Conservation (phyloP, 441 rosid species). For the Eutrema salsugineum region DNA sequence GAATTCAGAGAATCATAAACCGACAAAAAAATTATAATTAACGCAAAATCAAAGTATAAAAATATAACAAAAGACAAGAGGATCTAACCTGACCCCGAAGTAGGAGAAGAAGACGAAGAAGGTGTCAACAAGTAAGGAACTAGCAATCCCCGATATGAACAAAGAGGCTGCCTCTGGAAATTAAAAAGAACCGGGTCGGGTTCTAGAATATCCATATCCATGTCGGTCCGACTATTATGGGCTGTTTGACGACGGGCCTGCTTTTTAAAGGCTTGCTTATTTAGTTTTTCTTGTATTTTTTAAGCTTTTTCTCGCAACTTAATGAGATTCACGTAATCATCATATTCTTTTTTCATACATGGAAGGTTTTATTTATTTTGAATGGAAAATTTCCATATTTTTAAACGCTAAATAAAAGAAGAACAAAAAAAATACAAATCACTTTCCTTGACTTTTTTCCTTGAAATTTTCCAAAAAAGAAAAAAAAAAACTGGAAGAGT, state of each 20-base stretch:
- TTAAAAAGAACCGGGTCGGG: slow-evolving; percentile 3
- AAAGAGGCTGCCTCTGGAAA: not conserved
- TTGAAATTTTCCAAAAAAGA: not conserved
- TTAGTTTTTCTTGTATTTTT: not conserved
- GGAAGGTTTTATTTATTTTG: too few relatives aligned
- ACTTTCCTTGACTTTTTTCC: slow-evolving; percentile 14
- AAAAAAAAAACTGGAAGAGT: not conserved
- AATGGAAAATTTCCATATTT: not conserved
- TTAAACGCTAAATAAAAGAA: not conserved
- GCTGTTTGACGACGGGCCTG: not conserved
- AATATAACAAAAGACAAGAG: not conserved
- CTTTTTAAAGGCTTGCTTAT: not conserved
- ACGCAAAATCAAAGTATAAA: not conserved
- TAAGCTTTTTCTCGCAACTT: not conserved
- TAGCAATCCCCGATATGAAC: not conserved
- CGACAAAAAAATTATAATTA: not conserved
- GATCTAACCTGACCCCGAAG: not conserved
- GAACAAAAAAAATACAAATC: not conserved
- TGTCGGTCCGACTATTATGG: not conserved
- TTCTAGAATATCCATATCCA: not conserved
- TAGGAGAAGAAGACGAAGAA: not conserved
- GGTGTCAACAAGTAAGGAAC: not conserved
- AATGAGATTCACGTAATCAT: not conserved
- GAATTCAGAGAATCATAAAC: not conserved
- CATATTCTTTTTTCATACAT: too few relatives aligned